These are phyloP conservation scores for Naganishia cerealis DNA, from an alignment of 1,284 basidiomycete genomes.

Conservation along the genomic window DNA sequence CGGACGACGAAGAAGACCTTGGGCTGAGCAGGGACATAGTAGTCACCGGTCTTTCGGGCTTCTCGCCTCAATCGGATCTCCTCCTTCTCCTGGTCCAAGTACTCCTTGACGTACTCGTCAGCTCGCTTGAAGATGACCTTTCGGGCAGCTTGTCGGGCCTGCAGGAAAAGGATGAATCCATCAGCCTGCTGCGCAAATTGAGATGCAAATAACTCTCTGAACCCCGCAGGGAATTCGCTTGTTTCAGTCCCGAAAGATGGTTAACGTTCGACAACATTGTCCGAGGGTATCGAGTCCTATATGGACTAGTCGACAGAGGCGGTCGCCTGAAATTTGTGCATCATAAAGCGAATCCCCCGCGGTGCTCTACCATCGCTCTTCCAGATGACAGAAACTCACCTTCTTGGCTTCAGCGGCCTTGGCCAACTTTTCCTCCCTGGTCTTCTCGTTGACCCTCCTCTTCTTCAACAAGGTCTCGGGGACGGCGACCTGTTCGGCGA, in stretches of 20 bases:
- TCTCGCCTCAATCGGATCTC: constrained; percentile 92
- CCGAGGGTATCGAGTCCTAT: constrained; percentile 45
- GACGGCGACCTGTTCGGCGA: constrained; percentile 67
- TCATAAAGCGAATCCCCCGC: constrained; percentile 58
- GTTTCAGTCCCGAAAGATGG: constrained; percentile 97
- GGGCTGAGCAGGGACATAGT: constrained; percentile 93
- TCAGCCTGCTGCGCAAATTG: constrained; percentile 1
- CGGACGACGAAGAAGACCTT: constrained; percentile 98
- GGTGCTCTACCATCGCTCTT: constrained; percentile 1
- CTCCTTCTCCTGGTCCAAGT: constrained; percentile 87
- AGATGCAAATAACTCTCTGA: not conserved
- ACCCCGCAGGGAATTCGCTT: constrained; percentile 8
- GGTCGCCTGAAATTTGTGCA: constrained; percentile 66
- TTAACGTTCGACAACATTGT: constrained; percentile 79
- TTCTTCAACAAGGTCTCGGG: constrained; percentile 99
- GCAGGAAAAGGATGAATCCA: constrained; percentile 32
- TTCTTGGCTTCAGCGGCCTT: constrained; percentile 85
- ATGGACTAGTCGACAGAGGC: constrained; percentile 64
- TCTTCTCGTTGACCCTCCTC: constrained; percentile 97
- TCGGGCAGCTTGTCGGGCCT: constrained; percentile 88
- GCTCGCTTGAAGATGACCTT: constrained; percentile 99
- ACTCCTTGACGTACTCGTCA: constrained; percentile 97
- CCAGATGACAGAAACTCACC: constrained; percentile 60
- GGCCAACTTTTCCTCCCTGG: constrained; percentile 88
- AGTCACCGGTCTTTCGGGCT: constrained; percentile 89